Percentiles rank a stretch among this genome's conserved stretches.
Conservation (phyloP, 2,329 filamentous ascomycete genomes). For the Boeremia exigua region DNA sequence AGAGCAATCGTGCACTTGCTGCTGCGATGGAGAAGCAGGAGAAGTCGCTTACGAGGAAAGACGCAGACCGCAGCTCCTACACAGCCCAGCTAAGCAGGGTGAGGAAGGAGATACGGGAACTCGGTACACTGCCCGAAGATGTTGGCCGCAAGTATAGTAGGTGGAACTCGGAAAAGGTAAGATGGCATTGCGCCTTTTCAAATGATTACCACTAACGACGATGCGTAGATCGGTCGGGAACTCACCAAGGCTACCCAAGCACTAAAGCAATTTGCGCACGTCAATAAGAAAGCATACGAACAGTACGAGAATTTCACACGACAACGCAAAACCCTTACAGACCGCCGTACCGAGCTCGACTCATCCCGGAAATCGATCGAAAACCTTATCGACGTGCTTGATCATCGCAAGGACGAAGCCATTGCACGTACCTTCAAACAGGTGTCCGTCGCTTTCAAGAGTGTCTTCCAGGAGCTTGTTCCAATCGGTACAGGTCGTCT, state of each 20-base stretch:
- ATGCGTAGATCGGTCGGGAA: constrained; percentile 52
- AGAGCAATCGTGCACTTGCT: constrained; percentile 76
- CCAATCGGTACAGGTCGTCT: constrained; percentile 90
- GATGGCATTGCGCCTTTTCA: constrained; percentile 34
- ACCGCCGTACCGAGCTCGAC: constrained; percentile 85
- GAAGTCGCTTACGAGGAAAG: constrained; percentile 88
- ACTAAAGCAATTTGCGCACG: constrained; percentile 94
- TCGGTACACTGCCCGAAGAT: constrained; percentile 92
- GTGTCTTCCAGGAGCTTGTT: constrained; percentile 93
- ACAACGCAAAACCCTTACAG: constrained; percentile 84
- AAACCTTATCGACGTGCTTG: constrained; percentile 88
- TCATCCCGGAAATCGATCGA: constrained; percentile 86
- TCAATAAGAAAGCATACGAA: constrained; percentile 99
- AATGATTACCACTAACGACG: constrained; percentile 20
- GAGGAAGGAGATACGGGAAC: constrained; percentile 85
- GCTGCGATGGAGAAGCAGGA: constrained; percentile 82
- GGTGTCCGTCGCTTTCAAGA: constrained; percentile 89
- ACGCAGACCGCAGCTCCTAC: constrained; percentile 83
- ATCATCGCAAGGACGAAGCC: constrained; percentile 95
- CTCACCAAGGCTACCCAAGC: constrained; percentile 91
- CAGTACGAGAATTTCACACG: constrained; percentile 98
- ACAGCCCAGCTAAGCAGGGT: constrained; percentile 80
- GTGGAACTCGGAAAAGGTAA: constrained; percentile 77
- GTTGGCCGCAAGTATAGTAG: constrained; percentile 90
- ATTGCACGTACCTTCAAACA: constrained; percentile 99